Evolutionary conservation across 768 basidiomycete genomes (phyloP).

Genomic region (Dentipellis sp.): DNA sequence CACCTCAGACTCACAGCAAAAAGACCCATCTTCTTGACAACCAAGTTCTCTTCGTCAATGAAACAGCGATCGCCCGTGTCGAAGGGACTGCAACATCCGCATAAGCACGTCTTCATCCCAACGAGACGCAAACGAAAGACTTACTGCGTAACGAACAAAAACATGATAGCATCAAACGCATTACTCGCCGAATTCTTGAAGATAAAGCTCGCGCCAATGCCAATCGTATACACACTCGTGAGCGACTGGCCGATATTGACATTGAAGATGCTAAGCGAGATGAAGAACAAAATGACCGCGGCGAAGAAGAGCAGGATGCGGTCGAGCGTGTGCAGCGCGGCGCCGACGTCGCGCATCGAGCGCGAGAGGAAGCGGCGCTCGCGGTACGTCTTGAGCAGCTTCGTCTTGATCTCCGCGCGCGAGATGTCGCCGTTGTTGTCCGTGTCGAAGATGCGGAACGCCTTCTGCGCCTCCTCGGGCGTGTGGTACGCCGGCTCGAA

Average conservation of each 20-base stretch:
- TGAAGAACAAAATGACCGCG: conserved; percentile 57
- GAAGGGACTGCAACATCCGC: conserved; percentile 42
- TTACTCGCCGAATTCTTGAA: conserved; percentile 68
- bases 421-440: conserved; percentile 74
- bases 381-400: conserved; percentile 62
- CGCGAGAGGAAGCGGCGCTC: conserved; percentile 69
- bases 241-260: conserved; percentile 55
- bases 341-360: conserved; percentile 68
- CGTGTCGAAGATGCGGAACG: conserved; percentile 69
- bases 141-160: conserved; percentile 76
- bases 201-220: conserved; percentile 69
- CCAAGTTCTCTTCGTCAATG: conserved; percentile 59
- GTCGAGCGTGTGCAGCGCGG: conserved; percentile 57
- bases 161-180: conserved; percentile 75
- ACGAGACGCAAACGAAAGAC: conserved; percentile 21
- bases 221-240: conserved; percentile 65
- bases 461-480: conserved; percentile 45
- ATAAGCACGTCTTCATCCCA: conserved; percentile 5
- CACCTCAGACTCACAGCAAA: conserved; percentile 43
- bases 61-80: conserved; percentile 81
- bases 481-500: conserved; percentile 61
- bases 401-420: conserved; percentile 64
- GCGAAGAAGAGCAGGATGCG: conserved; percentile 56
- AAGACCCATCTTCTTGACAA: conserved; percentile 74
- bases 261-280: conserved; percentile 64